Evolutionary conservation across 2,329 filamentous ascomycete genomes (phyloP).

Genomic region (Arthrinium puccinioides): DNA sequence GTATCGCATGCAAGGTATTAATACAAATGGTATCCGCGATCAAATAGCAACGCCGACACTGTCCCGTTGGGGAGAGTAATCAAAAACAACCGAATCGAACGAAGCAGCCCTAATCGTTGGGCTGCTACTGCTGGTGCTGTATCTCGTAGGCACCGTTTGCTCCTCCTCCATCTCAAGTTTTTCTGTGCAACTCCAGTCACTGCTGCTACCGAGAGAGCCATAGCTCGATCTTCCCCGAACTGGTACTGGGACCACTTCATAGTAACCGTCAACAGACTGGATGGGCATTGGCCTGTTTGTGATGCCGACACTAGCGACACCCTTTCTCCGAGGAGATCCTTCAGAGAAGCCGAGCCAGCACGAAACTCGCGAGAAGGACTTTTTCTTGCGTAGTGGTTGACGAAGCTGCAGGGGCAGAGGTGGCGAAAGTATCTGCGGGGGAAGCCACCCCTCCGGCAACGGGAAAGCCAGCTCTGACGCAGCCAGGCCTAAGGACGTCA

Average conservation of each 20-base stretch:
- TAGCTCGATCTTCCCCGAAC: no score
- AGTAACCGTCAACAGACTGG: slow-evolving; percentile 47
- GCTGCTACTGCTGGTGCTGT: no score
- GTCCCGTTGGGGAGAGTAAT: no score
- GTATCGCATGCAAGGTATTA: no score
- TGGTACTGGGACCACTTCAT: slow-evolving; percentile 47
- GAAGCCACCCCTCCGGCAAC: slow-evolving; percentile 11
- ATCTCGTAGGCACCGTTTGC: no score
- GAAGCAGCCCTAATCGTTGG: no score
- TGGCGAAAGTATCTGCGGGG: slow-evolving; percentile 29
- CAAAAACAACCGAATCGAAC: no score
- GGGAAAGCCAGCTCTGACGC: not conserved
- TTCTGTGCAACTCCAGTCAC: no score
- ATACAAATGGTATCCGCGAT: no score
- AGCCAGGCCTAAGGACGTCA: not conserved
- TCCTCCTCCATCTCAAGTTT: no score
- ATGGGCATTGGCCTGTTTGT: slow-evolving; percentile 49
- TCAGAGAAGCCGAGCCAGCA: slow-evolving; percentile 46
- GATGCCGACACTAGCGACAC: slow-evolving; percentile 39
- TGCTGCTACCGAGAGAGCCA: no score
- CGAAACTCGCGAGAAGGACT: slow-evolving; percentile 56
- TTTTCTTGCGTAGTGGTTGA: slow-evolving; percentile 58
- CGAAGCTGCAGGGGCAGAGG: slow-evolving; percentile 51
- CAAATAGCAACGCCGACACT: no score
- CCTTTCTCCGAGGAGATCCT: slow-evolving; percentile 24